Evolutionary conservation across 108 stramenopile species (phyloP).

Genomic region (Bacterosira constricta): DNA sequence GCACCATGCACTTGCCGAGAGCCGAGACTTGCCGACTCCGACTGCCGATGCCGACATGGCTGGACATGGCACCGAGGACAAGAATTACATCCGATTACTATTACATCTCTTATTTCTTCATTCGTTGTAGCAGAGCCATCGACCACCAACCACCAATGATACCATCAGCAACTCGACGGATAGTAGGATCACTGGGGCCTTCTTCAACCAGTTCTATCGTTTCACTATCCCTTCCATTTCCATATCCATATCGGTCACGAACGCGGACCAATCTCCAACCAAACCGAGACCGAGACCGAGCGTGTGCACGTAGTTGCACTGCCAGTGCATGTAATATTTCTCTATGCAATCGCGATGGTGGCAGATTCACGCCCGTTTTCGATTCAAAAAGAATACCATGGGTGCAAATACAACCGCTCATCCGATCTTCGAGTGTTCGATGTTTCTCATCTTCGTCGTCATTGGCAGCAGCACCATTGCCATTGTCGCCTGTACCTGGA

Average conservation of each 20-base stretch:
- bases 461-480: background rate
- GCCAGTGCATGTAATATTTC: no score
- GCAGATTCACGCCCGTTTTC: background rate
- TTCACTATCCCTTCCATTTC: background rate
- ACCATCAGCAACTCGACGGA: background rate
- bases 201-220: background rate
- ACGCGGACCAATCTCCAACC: background rate
- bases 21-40: no score
- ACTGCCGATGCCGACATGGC: no score
- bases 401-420: background rate
- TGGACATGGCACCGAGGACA: no score
- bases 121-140: background rate
- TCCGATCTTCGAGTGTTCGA: background rate
- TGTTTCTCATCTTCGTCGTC: background rate
- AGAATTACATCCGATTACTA: no score
- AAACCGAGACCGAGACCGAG: no score
- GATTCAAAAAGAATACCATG: background rate
- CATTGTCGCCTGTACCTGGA: background rate
- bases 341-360: background rate
- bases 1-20: no score
- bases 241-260: background rate
- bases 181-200: background rate
- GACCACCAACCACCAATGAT: background rate
- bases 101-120: no score
- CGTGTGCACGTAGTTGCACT: no score